phyloP scores from a whole-genome alignment of 257 asterid genomes.

The Verbascum thapsus region DNA sequence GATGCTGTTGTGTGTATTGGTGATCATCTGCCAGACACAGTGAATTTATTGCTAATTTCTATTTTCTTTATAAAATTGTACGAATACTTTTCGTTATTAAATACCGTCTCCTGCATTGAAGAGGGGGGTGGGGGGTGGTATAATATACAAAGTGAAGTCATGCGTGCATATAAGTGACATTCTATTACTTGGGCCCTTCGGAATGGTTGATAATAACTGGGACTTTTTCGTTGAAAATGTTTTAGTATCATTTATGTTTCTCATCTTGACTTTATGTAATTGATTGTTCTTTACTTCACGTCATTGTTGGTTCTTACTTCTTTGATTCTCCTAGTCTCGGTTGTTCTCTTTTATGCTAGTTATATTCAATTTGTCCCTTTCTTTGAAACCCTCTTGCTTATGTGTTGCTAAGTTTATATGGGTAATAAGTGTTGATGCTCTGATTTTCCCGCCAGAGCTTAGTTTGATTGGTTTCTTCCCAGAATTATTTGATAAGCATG shows the following conservation, averaged over 20 bases:
- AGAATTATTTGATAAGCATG: constrained; percentile 5
- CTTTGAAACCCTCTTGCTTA: constrained; percentile 19
- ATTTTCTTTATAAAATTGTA: not conserved
- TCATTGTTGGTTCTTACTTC: not conserved
- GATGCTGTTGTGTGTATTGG: constrained; percentile 20
- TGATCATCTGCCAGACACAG: constrained; percentile 6
- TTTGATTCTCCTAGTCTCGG: not conserved
- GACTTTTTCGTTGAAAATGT: constrained; percentile 11
- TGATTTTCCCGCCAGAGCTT: constrained; percentile 15
- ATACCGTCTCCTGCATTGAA: not conserved
- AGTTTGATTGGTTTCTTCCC: constrained; percentile 16
- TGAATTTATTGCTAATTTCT: constrained; percentile 7
- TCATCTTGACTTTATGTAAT: not conserved
- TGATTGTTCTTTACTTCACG: not conserved
- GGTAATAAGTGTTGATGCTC: constrained; percentile 15
- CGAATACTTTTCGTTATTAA: not conserved
- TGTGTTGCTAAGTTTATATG: not conserved
- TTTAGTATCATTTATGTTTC: not conserved
- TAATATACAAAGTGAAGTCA: not conserved
- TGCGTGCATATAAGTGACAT: not conserved
- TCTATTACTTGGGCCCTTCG: not conserved
- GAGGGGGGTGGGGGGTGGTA: not conserved
- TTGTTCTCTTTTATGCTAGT: not conserved
- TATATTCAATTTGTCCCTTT: not conserved
- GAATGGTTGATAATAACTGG: not conserved